Percentiles rank a stretch among this genome's conserved stretches.
Evolutionary conservation across 176 grass and related monocot genomes (phyloP).

Genomic region (Oryza brachyantha): DNA sequence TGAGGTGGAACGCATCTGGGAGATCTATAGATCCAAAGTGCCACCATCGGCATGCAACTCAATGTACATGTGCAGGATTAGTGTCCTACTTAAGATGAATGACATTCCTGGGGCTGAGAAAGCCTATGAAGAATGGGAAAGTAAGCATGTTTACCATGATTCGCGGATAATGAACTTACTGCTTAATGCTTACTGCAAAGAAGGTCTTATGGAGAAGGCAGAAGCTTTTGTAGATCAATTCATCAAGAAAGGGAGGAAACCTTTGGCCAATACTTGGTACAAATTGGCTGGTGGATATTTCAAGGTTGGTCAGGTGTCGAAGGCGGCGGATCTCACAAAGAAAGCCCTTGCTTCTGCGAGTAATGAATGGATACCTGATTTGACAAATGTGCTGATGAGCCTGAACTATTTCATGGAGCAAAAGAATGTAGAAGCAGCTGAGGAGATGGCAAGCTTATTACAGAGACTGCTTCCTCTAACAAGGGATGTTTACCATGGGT

Average conservation of each 20-base stretch:
- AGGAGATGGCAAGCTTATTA: conserved; percentile 47
- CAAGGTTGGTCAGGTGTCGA: conserved; percentile 31
- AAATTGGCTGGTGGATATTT: conserved; percentile 51
- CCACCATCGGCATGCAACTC: conserved; percentile 17
- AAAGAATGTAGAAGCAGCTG: conserved; percentile 60
- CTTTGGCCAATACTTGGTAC: conserved; percentile 44
- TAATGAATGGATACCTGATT: conserved; percentile 44
- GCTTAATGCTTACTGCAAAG: conserved; percentile 46
- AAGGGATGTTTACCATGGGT: conserved; percentile 49
- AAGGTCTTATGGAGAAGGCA: conserved; percentile 55
- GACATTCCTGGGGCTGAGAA: conserved; percentile 43
- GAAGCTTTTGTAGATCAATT: conserved; percentile 43
- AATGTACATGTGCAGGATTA: conserved; percentile 59
- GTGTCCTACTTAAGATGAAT: conserved; percentile 41
- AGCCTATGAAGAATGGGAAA: conserved; percentile 53
- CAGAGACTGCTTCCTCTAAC: conserved; percentile 35
- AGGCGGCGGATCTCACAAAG: conserved; percentile 50
- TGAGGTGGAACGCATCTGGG: conserved; percentile 44
- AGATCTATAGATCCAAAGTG: conserved; percentile 29
- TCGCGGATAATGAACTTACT: conserved; percentile 33
- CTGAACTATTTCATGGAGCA: conserved; percentile 44
- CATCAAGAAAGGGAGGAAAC: conserved; percentile 40
- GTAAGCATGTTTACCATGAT: conserved; percentile 22
- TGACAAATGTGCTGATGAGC: conserved; percentile 34
- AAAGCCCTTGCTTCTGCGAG: conserved; percentile 36